phyloP scores from a whole-genome alignment of 306 rosid species.

The Vicia faba region DNA sequence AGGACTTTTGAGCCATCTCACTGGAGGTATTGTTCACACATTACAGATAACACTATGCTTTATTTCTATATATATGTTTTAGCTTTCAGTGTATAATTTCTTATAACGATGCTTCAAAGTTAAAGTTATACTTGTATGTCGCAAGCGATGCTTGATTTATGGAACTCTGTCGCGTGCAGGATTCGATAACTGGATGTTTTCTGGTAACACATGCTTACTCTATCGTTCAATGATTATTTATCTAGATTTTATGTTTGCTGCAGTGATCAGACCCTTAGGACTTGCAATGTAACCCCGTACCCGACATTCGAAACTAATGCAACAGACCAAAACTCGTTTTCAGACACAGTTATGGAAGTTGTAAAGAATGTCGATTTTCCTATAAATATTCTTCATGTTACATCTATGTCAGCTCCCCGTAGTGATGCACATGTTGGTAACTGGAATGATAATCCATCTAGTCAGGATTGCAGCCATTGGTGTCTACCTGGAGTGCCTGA shows the following conservation, averaged over 20 bases:
- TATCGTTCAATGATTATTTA: no score
- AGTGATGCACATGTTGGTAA: slow-evolving; percentile 83
- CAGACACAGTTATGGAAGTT: slow-evolving; percentile 60
- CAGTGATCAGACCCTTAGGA: slow-evolving; percentile 60
- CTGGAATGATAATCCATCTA: slow-evolving; percentile 65
- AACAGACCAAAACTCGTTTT: slow-evolving; percentile 55
- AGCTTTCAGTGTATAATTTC: slow-evolving; percentile 8
- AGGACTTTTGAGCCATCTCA: slow-evolving; percentile 88
- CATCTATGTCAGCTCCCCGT: slow-evolving; percentile 78
- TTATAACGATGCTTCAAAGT: slow-evolving; percentile 17
- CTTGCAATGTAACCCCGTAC: slow-evolving; percentile 56
- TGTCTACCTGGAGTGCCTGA: slow-evolving; percentile 92
- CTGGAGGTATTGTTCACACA: slow-evolving; percentile 66
- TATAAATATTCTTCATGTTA: slow-evolving; percentile 58
- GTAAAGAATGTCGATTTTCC: slow-evolving; percentile 54
- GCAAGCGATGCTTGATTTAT: slow-evolving; percentile 5
- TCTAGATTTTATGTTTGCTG: slow-evolving; percentile 30
- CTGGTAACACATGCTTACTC: no score
- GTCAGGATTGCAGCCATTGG: slow-evolving; percentile 88
- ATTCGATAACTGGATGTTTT: no score
- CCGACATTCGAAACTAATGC: slow-evolving; percentile 56
- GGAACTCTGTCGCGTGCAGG: neutral
- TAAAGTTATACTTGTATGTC: slow-evolving; percentile 6
- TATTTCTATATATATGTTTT: slow-evolving; percentile 12
- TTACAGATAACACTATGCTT: slow-evolving; percentile 34